phyloP scores from a whole-genome alignment of 495 filamentous ascomycete genomes.

The Talaromyces ruber region DNA sequence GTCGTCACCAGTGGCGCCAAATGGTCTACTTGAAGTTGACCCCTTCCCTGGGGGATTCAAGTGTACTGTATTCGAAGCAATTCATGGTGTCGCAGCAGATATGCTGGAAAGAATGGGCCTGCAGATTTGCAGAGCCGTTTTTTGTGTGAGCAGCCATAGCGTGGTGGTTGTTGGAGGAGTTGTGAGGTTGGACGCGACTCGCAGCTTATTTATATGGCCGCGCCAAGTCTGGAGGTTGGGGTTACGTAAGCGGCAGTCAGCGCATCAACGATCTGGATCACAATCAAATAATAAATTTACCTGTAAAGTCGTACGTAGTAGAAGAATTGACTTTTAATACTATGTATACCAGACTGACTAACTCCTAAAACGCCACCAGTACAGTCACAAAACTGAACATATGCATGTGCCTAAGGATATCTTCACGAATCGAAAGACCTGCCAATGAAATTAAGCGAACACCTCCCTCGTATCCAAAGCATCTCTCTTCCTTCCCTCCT shows the following conservation, averaged over 20 bases:
- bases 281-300: not conserved
- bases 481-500: constrained; percentile 4
- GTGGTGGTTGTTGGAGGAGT: constrained; percentile 12
- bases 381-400: not conserved
- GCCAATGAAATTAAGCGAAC: constrained; percentile 41
- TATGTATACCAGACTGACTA: not conserved
- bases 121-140: constrained; percentile 21
- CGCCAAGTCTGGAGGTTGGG: not conserved
- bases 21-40: constrained; percentile 43
- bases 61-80: constrained; percentile 7
- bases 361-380: not conserved
- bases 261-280: not conserved
- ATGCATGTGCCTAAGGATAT: constrained; percentile 6
- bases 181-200: not conserved
- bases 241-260: not conserved
- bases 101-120: constrained; percentile 7
- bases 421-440: not conserved
- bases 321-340: not conserved
- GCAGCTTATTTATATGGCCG: not conserved
- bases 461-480: constrained; percentile 67
- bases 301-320: too few species aligned
- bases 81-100: not conserved
- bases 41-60: constrained; percentile 70
- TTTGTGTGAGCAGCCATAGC: constrained; percentile 17
- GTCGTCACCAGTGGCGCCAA: constrained; percentile 10